Base-by-base conservation (phyloP, 805 yeast species). In the Barnettozyma californica region DNA sequence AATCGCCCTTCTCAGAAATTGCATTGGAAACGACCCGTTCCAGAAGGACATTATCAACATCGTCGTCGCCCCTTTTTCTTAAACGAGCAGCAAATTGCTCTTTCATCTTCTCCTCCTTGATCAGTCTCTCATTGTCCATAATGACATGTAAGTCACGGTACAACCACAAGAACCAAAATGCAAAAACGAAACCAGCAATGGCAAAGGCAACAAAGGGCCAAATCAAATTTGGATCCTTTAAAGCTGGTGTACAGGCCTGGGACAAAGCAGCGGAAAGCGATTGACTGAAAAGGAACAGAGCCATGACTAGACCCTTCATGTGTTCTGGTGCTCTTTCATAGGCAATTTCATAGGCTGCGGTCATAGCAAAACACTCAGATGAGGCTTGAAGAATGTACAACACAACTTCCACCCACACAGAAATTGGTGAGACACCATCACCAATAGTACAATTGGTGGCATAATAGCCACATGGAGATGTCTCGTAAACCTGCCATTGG, bases 281-380 rank as follows among this genome's bases (percentile, higher is more conserved):
- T 55, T 73, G 80, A 37, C 85, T 83, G 45, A 85, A 68, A 58
- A 86, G 71, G 70, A 81, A 84, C 42, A 70, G 49, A 8, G 83
- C 72, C 73, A 70, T 69, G 44, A 67, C 65, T 34, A 70, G 65
- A 14, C 71, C 63, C 48, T 66, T 70, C 70, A 68, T 68, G 27
- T 76, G 68, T 9, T 74, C 74, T 23, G 94, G 94, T 6, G 92
- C 91, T 69, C 85, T 83, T 23, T 88, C 81, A 68, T 83, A 86
- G 18, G 95, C 92, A 59, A 83, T 84, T 68, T 86, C 92, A 56
- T 84, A 76, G 57, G 91, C 92, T 14, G 92, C 83, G 56, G 84
- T 77, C 41, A 86, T 82, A 19, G 90, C 88, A 58, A 86, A 76
- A 54, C 85, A 84, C 67, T 86, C 95, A 9, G 89, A 78, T 43